A percentile compares a stretch with the other conserved stretches of the same genome.
These are phyloP conservation scores for Raphanus hybrid DNA, from an alignment of 441 rosid genomes.

Conservation along the genomic window DNA sequence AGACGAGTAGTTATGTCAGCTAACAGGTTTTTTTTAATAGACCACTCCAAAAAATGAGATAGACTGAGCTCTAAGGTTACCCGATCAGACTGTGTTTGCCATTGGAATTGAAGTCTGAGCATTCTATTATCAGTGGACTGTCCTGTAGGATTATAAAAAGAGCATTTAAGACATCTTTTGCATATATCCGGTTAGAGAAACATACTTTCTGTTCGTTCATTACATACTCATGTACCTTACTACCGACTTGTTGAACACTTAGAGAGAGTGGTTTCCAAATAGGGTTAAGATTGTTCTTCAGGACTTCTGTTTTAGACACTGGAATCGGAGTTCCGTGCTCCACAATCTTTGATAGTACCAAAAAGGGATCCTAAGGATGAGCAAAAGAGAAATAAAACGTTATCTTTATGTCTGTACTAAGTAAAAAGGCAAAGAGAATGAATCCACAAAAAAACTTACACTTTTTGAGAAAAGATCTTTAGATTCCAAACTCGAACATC, in stretches of 20 bases:
- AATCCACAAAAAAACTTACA: slow-evolving; percentile 53
- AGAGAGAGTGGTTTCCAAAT: slow-evolving; percentile 78
- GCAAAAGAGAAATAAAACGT: slow-evolving; percentile 15
- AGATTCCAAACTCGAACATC: slow-evolving; percentile 78
- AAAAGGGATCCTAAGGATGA: slow-evolving; percentile 76
- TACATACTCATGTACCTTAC: slow-evolving; percentile 59
- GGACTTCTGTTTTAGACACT: slow-evolving; percentile 85
- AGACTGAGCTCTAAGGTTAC: slow-evolving; percentile 49
- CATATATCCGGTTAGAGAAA: not conserved
- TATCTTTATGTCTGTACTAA: slow-evolving; percentile 4
- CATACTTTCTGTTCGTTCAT: too few species aligned
- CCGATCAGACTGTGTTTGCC: slow-evolving; percentile 92
- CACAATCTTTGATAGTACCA: slow-evolving; percentile 73
- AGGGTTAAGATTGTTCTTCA: slow-evolving; percentile 77
- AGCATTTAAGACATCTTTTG: slow-evolving; percentile 10
- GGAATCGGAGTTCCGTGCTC: slow-evolving; percentile 71
- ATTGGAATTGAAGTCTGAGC: slow-evolving; percentile 83
- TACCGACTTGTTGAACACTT: slow-evolving; percentile 89
- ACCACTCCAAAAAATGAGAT: slow-evolving; percentile 16
- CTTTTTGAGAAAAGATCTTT: slow-evolving; percentile 84
- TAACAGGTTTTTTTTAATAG: slow-evolving; percentile 26
- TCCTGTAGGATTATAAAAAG: slow-evolving; percentile 64
- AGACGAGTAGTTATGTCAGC: slow-evolving; percentile 29
- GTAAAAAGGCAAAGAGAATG: slow-evolving; percentile 11
- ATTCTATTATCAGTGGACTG: slow-evolving; percentile 74